Evolutionary conservation across 2,329 filamentous ascomycete genomes (phyloP), one percentile per base, ranked within the genome.

Genomic region (Talaromyces verruculosus): DNA sequence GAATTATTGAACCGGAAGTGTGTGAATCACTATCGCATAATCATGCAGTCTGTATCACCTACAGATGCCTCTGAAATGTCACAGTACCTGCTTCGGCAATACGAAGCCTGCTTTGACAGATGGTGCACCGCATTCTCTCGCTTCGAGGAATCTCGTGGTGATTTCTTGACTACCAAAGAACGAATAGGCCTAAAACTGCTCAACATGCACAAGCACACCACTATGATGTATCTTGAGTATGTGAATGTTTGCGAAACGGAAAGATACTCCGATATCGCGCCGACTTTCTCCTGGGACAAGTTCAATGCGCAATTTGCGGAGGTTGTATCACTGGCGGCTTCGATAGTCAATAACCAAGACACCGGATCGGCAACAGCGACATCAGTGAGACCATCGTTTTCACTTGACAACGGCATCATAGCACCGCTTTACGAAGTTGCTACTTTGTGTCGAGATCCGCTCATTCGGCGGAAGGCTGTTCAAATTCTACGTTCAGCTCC

Each of bases 351-450:
- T 11, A 5, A 7, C 17, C 3, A n/a, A 2, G 28, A n/a, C 28
- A 11, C 28, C 3, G 28, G 17, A 11, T 11, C 15, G 1, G 7
- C 28, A 11, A 5, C 2, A 11, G 49, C 28, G 15, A n/a, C 49
- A 22, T 33, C 28, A 1, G 28, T 33, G 5, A 61, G 39, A 22
- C 64, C 64, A 22, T n/a, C 68, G 11, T 75, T 75, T 61, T 72
- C 72, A 7, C 73, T 75, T 25, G 73, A 75, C 62, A 69, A 72
- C n/a, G 72, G 73, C 8, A 70, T 75, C 17, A 70, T 75, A 13
- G 68, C 68, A 25, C 68, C 71, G 2, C 64, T 75, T 15, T 73
- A 71, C 17, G 70, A 73, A 25, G 69, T 72, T 17, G 72, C 72
- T 53, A 69, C 72, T n/a, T 68, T 72, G 53, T 76, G 74, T 63